Evolutionary conservation across 805 yeast genomes (phyloP), one percentile per base, ranked within the genome.

Genomic region (Wickerhamiella shivajii): DNA sequence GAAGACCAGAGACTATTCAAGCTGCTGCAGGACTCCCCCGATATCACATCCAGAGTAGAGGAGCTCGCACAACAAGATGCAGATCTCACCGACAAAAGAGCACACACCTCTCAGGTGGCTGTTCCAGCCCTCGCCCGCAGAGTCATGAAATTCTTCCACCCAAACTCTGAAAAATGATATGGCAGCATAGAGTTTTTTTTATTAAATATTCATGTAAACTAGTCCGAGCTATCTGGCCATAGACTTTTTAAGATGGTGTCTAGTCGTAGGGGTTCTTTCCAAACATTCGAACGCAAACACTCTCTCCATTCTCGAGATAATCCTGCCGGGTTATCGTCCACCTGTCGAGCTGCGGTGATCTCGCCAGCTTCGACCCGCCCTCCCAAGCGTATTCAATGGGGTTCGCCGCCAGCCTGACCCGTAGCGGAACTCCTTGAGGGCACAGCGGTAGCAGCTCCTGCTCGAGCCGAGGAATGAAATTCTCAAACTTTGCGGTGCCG

Each of bases 271-370:
- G 37, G 15, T 24, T 34, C 11, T 29, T 34, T 12, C 39, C 70
- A 55, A 69, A 68, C 45, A 60, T 67, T 35, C 64, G 63, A 33
- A 67, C 64, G 38, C 72, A 65, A 60, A 69, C 59, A 37, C 64
- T 61, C 27, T 71, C 64, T 0, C 98, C 98, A 49, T 80, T 76
- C 53, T 90, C 98, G 42, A 69, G 64, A 47, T 84, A 90, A 32
- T 90, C 97, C 37, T 72, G 70, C 39, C 74, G 69, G 0, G 92
- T 66, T 5, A 90, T 72, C 35, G 72, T 63, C 12, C 75, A 67
- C 24, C 67, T 62, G 13, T 60, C 56, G 36, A 65, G 60, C 24
- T 51, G 60, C 6, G 35, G 33, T 31, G 51, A 53, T 7, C 47
- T 37, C 14, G 64, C 66, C 33, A 75, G 61, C 5, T 44, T 39